Conservation (phyloP, 2,329 filamentous ascomycete species). For the Lecanoromycetidae sp. region DNA sequence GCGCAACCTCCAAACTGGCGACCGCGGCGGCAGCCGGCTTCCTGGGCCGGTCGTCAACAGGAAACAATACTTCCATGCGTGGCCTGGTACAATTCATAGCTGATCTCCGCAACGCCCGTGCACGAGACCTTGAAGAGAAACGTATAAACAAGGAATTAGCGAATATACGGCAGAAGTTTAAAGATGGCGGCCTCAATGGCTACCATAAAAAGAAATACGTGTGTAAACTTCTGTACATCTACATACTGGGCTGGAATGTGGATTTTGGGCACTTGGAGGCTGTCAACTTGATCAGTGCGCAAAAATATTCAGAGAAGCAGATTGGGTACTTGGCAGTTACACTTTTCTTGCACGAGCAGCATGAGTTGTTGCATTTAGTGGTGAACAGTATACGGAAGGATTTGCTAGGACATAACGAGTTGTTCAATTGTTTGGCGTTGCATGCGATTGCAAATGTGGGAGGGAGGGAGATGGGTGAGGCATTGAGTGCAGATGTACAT, state of each 20-base stretch:
- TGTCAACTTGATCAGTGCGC: slow-evolving; percentile 91
- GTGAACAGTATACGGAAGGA: slow-evolving; percentile 99
- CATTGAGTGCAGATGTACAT: slow-evolving; percentile 82
- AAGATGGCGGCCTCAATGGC: slow-evolving; percentile 82
- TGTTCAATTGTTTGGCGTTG: slow-evolving; percentile 91
- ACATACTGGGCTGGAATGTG: slow-evolving; percentile 97
- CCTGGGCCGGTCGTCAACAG: slow-evolving; percentile 16
- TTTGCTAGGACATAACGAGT: slow-evolving; percentile 82
- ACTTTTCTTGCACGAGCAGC: slow-evolving; percentile 90
- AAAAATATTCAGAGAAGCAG: slow-evolving; percentile 98
- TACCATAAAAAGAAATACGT: slow-evolving; percentile 99
- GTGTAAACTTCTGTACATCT: slow-evolving; percentile 98
- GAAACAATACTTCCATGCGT: slow-evolving; percentile 32
- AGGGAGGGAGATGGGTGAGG: slow-evolving; percentile 92
- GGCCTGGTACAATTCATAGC: slow-evolving; percentile 97
- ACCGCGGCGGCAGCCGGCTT: slow-evolving; percentile 19
- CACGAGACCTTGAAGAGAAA: slow-evolving; percentile 94
- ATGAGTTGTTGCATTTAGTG: slow-evolving; percentile 88
- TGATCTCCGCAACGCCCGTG: slow-evolving; percentile 85
- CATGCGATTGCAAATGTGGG: slow-evolving; percentile 98
- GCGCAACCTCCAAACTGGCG: slow-evolving; percentile 16
- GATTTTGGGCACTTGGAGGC: slow-evolving; percentile 98
- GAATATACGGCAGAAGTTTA: slow-evolving; percentile 98
- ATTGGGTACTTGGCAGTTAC: slow-evolving; percentile 98
- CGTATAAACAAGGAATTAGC: slow-evolving; percentile 98